Evolutionary conservation across 345 rosid genomes (phyloP), one percentile per base, ranked within the genome.

Genomic region (Murraya paniculata): DNA sequence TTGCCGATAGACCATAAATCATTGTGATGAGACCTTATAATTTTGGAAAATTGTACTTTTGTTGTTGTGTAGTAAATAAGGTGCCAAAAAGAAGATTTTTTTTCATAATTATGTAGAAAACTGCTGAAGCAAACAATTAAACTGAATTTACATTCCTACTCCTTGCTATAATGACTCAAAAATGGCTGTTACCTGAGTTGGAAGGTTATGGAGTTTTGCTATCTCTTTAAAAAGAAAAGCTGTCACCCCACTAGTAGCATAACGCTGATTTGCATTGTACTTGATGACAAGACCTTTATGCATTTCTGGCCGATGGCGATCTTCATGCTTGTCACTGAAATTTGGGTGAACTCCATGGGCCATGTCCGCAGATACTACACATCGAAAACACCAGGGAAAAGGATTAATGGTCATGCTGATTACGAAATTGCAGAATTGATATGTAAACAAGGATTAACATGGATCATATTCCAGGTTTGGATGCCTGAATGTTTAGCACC

Each of bases 261-360:
- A 95, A 0, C 94, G 92, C 89, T 93, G 99, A 75, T 91, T 95
- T 62, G 99, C 97, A 77, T 95, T 95, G 88, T 95, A 94, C 83
- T 95, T 95, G 82, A 95, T 91, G 39, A 95, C 99, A 31, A 95
- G 90, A 71, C 98, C 99, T 82, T 88, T 90, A 73, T 86, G 91
- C 95, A 95, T 85, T 83, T 91, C 97, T 53, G 97, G 98, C 74
- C 93, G 91, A 85, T 93, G 97, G 72, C 88, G 86, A 73, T 96
- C 97, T 86, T 91, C 99, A 77, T 96, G 98, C 86, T 92, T 96
- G 5, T 96, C 97, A 82, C 72, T 79, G 79, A 89, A 96, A 87
- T 92, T 92, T 11, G 97, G 98, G 84, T 96, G 97, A 69, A 91
- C 91, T 38, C 97, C 99, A 80, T 92, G 99, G 78, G 99, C 99